Conservation (phyloP, 257 asterid genomes). For the Handroanthus guayacan region DNA sequence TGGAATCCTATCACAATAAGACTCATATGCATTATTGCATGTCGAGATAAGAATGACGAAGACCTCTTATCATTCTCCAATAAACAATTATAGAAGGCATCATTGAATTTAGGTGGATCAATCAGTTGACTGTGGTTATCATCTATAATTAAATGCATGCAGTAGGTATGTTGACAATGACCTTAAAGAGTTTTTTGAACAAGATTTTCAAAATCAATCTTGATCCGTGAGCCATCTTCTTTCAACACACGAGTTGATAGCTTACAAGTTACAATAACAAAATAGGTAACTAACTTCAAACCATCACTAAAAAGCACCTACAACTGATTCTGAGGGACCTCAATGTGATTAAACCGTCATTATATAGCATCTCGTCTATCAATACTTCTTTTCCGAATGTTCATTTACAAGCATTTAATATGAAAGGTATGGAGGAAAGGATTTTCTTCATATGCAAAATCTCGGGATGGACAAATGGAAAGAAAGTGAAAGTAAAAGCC, state of each 20-base stretch:
- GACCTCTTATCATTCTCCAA: slow-evolving; percentile 45
- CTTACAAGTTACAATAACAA: neutral
- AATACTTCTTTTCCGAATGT: neutral
- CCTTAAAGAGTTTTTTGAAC: neutral
- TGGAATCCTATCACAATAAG: slow-evolving; percentile 40
- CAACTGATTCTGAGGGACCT: neutral
- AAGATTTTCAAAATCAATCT: neutral
- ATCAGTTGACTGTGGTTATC: slow-evolving; percentile 17
- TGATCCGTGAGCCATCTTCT: neutral
- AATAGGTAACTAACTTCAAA: neutral
- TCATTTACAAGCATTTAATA: neutral
- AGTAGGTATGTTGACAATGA: neutral
- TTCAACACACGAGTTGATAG: neutral
- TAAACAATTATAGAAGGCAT: slow-evolving; percentile 37
- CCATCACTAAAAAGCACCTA: neutral
- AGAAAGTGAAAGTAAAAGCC: neutral
- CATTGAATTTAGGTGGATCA: slow-evolving; percentile 30
- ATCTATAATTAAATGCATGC: slow-evolving; percentile 20
- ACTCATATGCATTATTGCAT: slow-evolving; percentile 52
- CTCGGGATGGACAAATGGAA: neutral
- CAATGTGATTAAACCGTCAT: neutral
- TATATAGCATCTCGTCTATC: neutral
- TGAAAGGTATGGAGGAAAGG: neutral
- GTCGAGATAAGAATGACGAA: slow-evolving; percentile 40
- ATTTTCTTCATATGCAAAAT: slow-evolving; percentile 14